Conservation (phyloP, 2,329 filamentous ascomycete species). For the Pseudogymnoascus sp. region DNA sequence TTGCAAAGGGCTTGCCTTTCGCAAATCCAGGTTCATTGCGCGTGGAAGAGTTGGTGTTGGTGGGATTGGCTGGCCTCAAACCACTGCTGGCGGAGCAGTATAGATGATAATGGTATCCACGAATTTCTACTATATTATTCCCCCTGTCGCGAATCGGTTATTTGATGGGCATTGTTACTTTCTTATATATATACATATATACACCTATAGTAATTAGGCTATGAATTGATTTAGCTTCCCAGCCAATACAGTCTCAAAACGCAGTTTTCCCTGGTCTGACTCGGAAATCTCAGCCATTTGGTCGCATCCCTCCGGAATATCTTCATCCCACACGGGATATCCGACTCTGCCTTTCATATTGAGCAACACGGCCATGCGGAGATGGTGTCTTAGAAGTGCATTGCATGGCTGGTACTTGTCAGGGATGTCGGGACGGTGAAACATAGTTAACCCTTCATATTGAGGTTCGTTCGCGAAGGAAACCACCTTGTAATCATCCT, state of each 20-base stretch:
- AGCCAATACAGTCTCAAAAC: background rate
- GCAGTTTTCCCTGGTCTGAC: background rate
- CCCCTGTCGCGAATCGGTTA: too few relatives aligned
- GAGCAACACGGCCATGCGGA: background rate
- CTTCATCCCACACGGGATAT: background rate
- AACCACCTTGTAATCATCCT: background rate
- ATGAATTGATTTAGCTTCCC: background rate
- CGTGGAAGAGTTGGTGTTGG: background rate
- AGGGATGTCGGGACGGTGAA: background rate
- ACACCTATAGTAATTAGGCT: background rate
- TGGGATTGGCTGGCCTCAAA: slow-evolving; percentile 1
- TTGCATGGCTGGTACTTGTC: background rate
- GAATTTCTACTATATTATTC: too few relatives aligned
- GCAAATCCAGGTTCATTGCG: background rate
- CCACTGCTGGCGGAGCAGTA: background rate
- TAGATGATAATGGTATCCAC: background rate
- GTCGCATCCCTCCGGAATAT: background rate
- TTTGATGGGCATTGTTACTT: too few relatives aligned
- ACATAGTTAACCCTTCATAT: background rate
- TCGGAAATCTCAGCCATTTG: background rate
- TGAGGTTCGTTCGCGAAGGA: background rate
- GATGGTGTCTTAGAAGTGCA: background rate
- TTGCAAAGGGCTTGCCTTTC: slow-evolving; percentile 31
- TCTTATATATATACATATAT: background rate
- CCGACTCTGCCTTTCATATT: background rate